Evolutionary conservation across 2,329 filamentous ascomycete species (phyloP), one percentile per base, ranked within the genome.

Genomic region (Penicillium sp.): DNA sequence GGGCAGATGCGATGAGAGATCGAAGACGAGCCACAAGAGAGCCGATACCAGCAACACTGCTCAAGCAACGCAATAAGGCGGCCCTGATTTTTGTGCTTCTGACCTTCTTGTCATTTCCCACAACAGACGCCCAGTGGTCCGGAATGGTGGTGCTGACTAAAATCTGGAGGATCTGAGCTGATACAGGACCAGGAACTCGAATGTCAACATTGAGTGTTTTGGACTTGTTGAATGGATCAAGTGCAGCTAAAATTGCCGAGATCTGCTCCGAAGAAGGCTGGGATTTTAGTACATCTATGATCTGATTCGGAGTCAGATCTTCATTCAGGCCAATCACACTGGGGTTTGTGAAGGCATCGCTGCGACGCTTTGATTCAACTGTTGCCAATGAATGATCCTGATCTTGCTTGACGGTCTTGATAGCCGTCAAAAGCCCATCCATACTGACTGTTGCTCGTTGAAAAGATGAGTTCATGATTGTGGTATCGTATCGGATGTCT

Each of bases 101-200:
- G 14, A 52, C 21, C 31, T 53, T 59, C 46, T 55, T 65, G 16
- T 52, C 58, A 47, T 61, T 61, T 39, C 65, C 57, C 37, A 79
- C 75, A 16, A 93, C 69, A 9, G 85, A 67, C 3, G 80, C 70
- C 93, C 95, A 98, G 74, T 93, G 96, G 69, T 93, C 90, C 1
- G 90, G 90, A 8, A 91, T 79, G 26, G 90, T 92, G 31, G 87
- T 84, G 16, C 84, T 87, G 57, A 96, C 86, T 35, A 99, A 77
- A 3, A 85, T 78, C 68, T 92, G 87, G 52, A 93, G 80, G 31
- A 97, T 84, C 65, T 92, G 90, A 21, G 91, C 87, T 55, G 87
- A 84, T 59, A 85, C 77, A 1, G 93, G 87, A 31, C 83, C 83
- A 3, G 91, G 87, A 3, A 79, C 73, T 45, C 81, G 78, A 49